Evolutionary conservation across 2,329 filamentous ascomycete genomes (phyloP), one percentile per base, ranked within the genome.

Genomic region (Trichoderma sp.): DNA sequence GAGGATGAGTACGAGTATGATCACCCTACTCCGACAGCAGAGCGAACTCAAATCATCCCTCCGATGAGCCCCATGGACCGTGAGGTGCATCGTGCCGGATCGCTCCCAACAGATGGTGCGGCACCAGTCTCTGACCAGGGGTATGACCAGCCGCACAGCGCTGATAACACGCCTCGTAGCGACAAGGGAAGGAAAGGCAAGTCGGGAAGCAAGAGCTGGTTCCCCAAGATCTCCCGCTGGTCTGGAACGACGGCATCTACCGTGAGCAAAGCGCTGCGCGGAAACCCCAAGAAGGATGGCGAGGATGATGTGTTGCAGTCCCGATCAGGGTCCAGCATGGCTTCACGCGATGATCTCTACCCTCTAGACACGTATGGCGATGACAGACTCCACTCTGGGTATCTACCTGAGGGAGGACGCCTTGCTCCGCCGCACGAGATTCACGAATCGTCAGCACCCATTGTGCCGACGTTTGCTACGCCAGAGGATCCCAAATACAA

Each of bases 161-260:
- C 90, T 71, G 94, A 97, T 74, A 93, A 94, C 73, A 97, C 93
- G 0, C 93, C 94, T 12, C 79, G 79, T 53, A 90, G 88, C 1
- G 91, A 93, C 6, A 94, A 93, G 82, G 88, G 89, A 74, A 93
- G 92, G 81, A 98, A 97, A 83, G 93, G 97, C 83, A 97, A 97
- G 80, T 95, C 93, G 1, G 92, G 89, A 78, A 90, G 90, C 72
- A 96, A 94, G 0, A 93, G 93, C 0, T 90, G 89, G 85, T 92
- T 97, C 73, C 94, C 95, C 28, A 98, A 97, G 84, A 95, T 97
- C 74, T 98, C 96, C 6, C 90, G 96, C 57, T 99, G 96, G 96
- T 98, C 95, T 0, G 96, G 97, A 83, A 98, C 95, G 2, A 99
- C 96, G 0, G 89, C 95, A 4, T 97, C 94, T 0, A 97, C 94